Base-by-base conservation (phyloP, 768 basidiomycete species). In the Pisolithus sp. region DNA sequence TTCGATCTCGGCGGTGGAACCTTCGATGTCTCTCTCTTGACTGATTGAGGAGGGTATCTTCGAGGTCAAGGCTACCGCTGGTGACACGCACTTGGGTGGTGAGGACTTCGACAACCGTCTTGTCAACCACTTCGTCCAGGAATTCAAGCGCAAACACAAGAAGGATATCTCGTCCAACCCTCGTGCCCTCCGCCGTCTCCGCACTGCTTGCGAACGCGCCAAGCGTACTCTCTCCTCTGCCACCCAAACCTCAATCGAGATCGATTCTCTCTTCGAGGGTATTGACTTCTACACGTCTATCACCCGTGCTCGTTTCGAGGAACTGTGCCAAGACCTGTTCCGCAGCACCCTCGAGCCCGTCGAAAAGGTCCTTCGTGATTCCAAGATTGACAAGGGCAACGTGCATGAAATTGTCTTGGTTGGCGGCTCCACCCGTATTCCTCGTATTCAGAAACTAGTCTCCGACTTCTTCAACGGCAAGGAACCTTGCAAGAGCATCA, bases 1-100 rank as follows among this genome's bases (percentile, higher is more conserved):
- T 97, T 96, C 76, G 94, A 98, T 78, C 86, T 97, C 38, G 94
- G 93, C 56, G 94, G 94, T 76, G 94, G 93, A 76, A 96, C 94
- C 36, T 97, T 95, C 71, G 93, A 96, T 83, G 93, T 95, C 34
- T 95, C 93, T 28, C 89, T 97, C 52, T 75, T 97, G 55, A 94
- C 91, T n/a, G 53, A 95, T 96, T 57, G 92, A 93, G 69, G 93
- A 94, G 72, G 93, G 93, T 72, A 93, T 96, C 71, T 95, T 96
- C 74, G 94, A 93, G 68, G 94, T 97, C 72, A 91, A 94, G 80
- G 93, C 94, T 51, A 96, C 93, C 52, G 93, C 94, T 50, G 94
- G 94, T 80, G 93, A 96, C 75, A 96, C 93, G 49, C 93, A 97
- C 71, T 81, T 97, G 72, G 94, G 94, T 73, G 94, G 94, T 73